Conservation (phyloP, 345 rosid species). For the Salix exigua region DNA sequence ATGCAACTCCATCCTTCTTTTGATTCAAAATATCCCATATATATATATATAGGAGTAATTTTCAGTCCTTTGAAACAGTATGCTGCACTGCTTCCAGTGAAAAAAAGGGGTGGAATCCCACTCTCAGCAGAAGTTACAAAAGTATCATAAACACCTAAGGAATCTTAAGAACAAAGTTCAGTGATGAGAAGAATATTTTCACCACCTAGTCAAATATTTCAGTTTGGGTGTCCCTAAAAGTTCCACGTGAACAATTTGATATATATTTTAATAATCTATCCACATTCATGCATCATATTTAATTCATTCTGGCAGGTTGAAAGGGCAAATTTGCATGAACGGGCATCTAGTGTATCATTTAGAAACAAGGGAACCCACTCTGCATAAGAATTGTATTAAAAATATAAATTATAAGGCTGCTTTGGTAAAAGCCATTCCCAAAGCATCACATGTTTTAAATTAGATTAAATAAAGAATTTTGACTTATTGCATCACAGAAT, state of each 20-base stretch:
- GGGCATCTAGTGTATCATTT: not conserved
- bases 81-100: not conserved
- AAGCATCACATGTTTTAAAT: not conserved
- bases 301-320: not conserved
- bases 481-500: not conserved
- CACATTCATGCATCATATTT: not conserved
- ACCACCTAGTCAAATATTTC: not conserved
- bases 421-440: not conserved
- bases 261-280: not conserved
- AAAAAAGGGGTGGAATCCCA: not conserved
- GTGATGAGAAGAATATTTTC: not conserved
- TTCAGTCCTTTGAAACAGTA: not conserved
- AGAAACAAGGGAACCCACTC: not conserved
- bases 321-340: not conserved
- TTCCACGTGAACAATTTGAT: not conserved
- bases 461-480: too few species aligned
- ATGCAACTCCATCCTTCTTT: not conserved
- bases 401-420: not conserved
- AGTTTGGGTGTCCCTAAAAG: not conserved
- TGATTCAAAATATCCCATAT: not conserved
- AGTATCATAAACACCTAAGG: not conserved
- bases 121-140: not conserved
- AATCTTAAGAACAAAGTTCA: not conserved
- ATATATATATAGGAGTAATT: not conserved
- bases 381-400: not conserved